Base-by-base conservation (phyloP, 192 early-diverging fungal genomes). In the Coemansia sp. region DNA sequence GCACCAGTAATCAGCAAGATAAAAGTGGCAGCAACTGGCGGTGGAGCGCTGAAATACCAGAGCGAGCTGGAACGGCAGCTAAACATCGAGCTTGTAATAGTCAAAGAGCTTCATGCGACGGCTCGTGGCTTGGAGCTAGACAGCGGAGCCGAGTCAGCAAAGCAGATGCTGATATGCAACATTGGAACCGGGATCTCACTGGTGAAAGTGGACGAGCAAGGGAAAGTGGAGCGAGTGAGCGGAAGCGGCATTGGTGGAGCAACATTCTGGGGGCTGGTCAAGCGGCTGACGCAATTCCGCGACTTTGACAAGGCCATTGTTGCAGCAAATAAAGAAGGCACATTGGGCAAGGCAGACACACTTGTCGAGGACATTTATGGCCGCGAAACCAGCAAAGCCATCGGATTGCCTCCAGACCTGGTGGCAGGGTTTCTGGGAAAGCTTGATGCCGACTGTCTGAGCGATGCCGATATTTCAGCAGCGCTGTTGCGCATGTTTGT, bases 361-460 rank as follows among this genome's bases (percentile, higher is more conserved):
- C 63, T 78, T 31, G 74, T 78, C 1, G 68, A 63, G 53, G 74
- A 78, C 35, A 71, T 78, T 31, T 78, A 78, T 46, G 74, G 74
- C 0, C 51, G 45, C 33, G 63, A 78, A 35, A 55, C 68, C 0
- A 67, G 64, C 68, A 63, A 52, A 31, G 74, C 40, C n/a, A 70
- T 78, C 16, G 68, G 74, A 2, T 52, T 78, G 64, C 59, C 74
- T 5, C 59, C 68, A 5, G 74, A 78, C 28, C 65, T 78, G 19
- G 74, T 78, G 0, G 74, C 68, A 3, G 74, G 74, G 16, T 78
- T 78, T 43, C 40, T 78, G 51, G 74, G 68, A 38, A 78, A 78
- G 39, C 56, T 67, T 14, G 57, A 50, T 16, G 28, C 50, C 18
- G 36, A 39, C 5, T 28, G 56, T n/a, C 33, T 55, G 5, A 35